Evolutionary conservation across 108 stramenopile species (phyloP).

Genomic region (Cylindrotheca fusiformis): DNA sequence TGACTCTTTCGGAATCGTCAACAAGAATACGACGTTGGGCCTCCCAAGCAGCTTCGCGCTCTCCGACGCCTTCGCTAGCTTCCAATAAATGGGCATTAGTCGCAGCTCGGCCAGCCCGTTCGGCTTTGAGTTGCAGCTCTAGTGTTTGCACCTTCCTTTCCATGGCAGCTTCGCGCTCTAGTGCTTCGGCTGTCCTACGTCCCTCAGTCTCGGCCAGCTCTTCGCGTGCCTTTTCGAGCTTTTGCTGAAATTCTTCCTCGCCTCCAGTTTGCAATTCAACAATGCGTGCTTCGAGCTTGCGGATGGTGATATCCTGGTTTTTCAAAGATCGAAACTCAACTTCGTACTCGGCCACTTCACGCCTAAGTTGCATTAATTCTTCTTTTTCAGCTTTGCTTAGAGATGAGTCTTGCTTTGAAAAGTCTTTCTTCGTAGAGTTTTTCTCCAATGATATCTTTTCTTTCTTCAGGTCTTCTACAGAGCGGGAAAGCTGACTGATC

Average conservation of each 20-base stretch:
- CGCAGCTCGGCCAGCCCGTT: constrained; percentile 80
- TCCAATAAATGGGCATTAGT: constrained; percentile 72
- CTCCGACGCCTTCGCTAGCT: constrained; percentile 75
- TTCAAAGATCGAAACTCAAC: constrained; percentile 85
- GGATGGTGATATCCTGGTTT: constrained; percentile 92
- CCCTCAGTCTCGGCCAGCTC: constrained; percentile 84
- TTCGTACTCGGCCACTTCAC: constrained; percentile 89
- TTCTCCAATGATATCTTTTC: constrained; percentile 45
- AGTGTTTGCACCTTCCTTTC: constrained; percentile 67
- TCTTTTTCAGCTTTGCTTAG: constrained; percentile 58
- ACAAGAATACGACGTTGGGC: constrained; percentile 81
- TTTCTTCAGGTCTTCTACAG: constrained; percentile 59
- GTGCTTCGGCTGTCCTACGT: constrained; percentile 75
- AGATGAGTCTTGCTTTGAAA: constrained; percentile 12
- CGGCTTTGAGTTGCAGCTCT: constrained; percentile 81
- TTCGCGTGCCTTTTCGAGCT: constrained; percentile 74
- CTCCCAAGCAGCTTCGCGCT: constrained; percentile 87
- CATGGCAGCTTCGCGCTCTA: constrained; percentile 84
- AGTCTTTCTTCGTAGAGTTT: neutral
- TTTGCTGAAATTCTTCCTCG: constrained; percentile 63
- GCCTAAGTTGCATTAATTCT: constrained; percentile 74
- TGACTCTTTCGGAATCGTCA: constrained; percentile 76
- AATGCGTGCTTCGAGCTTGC: constrained; percentile 80
- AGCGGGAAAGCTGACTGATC: constrained; percentile 38
- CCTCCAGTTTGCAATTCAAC: constrained; percentile 58